Evolutionary conservation across 1,139 yeast species (phyloP), one percentile per base, ranked within the genome.

Genomic region (Candida pseudoviswanathii): DNA sequence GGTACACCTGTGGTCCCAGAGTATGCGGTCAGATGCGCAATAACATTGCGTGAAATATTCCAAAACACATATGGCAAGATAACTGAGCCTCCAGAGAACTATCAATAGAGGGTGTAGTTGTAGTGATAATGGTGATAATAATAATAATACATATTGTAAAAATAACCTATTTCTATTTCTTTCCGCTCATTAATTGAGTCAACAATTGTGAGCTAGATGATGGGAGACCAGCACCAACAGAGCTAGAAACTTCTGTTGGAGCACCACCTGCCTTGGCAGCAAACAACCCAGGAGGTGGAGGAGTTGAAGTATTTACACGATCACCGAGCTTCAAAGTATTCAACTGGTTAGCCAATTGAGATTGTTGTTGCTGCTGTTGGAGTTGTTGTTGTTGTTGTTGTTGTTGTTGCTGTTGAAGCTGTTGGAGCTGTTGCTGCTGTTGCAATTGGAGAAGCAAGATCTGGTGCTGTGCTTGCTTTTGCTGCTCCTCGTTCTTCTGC

Each of bases 131-230:
- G 10, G 11, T 33, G 31, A 36, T 25, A 37, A 44, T 21, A 3
- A 32, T 24, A 22, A 33, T n/a, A 34, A 29, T 30, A 33, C 40
- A 16, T 37, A 43, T 33, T 22, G 44, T 11, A 44, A 37, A 27
- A 32, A 9, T 25, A 30, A 27, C 36, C 44, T 41, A 30, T 29
- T 11, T 36, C 26, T 60, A 72, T 58, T 71, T 82, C 66, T 85
- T 85, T 32, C 89, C 89, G 56, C 84, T 82, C 80, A 86, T 82
- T 61, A 86, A 73, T 62, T 86, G 92, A 46, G 81, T 84, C 57
- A 86, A 73, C 58, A 86, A 73, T 62, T 86, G 91, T 27, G 87
- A 81, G 47, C 89, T 85, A 3, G 78, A 71, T 27, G 77, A 69
- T 56, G 80, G 66, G 50, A 56, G 58, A 24, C 41, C 41, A 30